Evolutionary conservation across 2,329 filamentous ascomycete species (phyloP).

Genomic region (Spiromastix sp.): DNA sequence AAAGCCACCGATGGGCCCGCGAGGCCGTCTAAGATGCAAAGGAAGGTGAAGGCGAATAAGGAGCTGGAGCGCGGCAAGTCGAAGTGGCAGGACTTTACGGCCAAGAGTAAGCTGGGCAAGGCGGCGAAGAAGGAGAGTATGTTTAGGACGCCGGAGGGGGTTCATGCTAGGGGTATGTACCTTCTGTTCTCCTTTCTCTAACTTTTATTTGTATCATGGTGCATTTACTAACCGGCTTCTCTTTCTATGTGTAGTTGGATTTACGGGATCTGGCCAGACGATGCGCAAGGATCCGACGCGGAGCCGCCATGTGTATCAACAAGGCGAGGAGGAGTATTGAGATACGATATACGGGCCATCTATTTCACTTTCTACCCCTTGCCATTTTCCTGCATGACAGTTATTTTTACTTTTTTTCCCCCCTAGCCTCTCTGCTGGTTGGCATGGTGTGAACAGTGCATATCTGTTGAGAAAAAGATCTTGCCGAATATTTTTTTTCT

Average conservation of each 20-base stretch:
- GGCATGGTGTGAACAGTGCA: too few relatives aligned
- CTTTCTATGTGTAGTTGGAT: conserved; percentile 60
- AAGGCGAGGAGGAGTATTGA: conserved; percentile 55
- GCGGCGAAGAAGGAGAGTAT: conserved; percentile 82
- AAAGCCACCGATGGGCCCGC: conserved; percentile 51
- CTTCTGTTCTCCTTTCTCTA: conserved; percentile 18
- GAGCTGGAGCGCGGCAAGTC: conserved; percentile 82
- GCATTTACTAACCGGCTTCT: too few relatives aligned
- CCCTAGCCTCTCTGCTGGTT: too few relatives aligned
- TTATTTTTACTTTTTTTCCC: not conserved
- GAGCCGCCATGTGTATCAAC: conserved; percentile 74
- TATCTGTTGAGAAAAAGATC: too few relatives aligned
- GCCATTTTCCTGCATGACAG: not conserved
- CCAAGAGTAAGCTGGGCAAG: conserved; percentile 59
- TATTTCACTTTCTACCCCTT: not conserved
- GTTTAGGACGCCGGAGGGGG: conserved; percentile 84
- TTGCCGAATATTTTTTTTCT: conserved; percentile 1
- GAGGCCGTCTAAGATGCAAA: conserved; percentile 57
- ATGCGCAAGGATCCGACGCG: conserved; percentile 89
- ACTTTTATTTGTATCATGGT: conserved; percentile 4
- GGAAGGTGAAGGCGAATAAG: conserved; percentile 78
- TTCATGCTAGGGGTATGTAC: conserved; percentile 82
- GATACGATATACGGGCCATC: too few relatives aligned
- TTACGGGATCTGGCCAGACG: conserved; percentile 85
- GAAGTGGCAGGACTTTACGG: conserved; percentile 90